phyloP scores from a whole-genome alignment of 140 eudicot species.

The Oenanthe javanica region DNA sequence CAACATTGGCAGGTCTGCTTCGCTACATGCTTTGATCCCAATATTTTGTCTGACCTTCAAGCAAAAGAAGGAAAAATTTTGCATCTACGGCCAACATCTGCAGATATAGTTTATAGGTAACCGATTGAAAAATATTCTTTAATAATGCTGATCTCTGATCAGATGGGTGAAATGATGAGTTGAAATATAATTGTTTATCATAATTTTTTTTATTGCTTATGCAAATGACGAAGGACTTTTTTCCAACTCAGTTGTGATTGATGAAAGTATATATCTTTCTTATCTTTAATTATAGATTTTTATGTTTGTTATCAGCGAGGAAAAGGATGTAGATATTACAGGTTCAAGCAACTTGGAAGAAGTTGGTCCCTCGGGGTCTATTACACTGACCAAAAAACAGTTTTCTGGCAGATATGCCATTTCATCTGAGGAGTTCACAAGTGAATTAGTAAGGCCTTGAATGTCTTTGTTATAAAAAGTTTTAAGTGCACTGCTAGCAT shows the following conservation, averaged over 20 bases:
- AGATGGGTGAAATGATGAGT: background rate
- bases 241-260: background rate
- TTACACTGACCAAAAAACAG: conserved; percentile 66
- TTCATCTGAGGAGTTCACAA: conserved; percentile 88
- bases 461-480: conserved; percentile 7
- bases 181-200: background rate
- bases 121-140: background rate
- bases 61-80: conserved; percentile 70
- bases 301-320: conserved; percentile 40
- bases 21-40: conserved; percentile 89
- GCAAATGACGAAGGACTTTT: background rate
- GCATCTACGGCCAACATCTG: conserved; percentile 71
- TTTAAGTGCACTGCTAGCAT: conserved; percentile 6
- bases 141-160: background rate
- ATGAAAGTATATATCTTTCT: conserved; percentile 1
- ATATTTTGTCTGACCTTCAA: conserved; percentile 63
- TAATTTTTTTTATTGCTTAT: background rate
- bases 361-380: conserved; percentile 37
- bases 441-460: conserved; percentile 58
- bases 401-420: conserved; percentile 89
- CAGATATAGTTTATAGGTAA: conserved; percentile 79
- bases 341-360: conserved; percentile 39
- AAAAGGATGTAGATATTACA: conserved; percentile 47
- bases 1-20: conserved; percentile 68
- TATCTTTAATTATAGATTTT: background rate